Evolutionary conservation across 73 alveolate species (phyloP), one percentile per base, ranked within the genome.

Genomic region (Paramecium primaurelia): DNA sequence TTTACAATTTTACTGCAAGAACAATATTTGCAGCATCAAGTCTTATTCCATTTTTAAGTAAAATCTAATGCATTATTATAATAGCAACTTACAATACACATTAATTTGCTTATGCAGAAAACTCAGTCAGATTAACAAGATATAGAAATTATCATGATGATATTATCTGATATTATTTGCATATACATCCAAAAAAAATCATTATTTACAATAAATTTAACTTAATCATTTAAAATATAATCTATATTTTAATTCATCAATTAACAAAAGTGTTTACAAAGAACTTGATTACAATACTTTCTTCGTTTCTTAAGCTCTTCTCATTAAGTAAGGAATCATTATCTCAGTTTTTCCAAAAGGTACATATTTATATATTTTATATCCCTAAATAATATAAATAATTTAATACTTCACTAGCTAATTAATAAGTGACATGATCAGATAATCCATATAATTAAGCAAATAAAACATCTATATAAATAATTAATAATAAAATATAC

Each of bases 301-400:
- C 86, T 71, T 71, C 9, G 94, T 51, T 71, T 89, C 94, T 71
- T 89, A 71, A 2, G 94, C 94, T 89, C 94, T 89, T 89, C 94
- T 89, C 36, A 89, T 45, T 71, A 89, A 89, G 38, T 89, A 89
- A 1, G 94, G 94, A 45, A 89, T 89, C 94, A 89, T 89, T 18
- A 89, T 89, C 51, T 89, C 92, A 47, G 94, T 71, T 47, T 73
- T 83, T 1, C 94, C 94, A 51, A 89, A 89, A 26, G 94, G 94
- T 2, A 89, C 58, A 68, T 71, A 89, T 51, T 89, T 89, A 34
- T 89, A 89, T 25, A 89, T 83, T 12, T 77, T 71, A 73, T 89
- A 89, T 26, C 94, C 94, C 92, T 89, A 64, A 47, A 16, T 20
- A 8, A 51, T n/a, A 5, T 36, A 59, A 14, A 25, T 47, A 47